Conservation (phyloP, 306 rosid genomes). For the Gleditsia sinensis region DNA sequence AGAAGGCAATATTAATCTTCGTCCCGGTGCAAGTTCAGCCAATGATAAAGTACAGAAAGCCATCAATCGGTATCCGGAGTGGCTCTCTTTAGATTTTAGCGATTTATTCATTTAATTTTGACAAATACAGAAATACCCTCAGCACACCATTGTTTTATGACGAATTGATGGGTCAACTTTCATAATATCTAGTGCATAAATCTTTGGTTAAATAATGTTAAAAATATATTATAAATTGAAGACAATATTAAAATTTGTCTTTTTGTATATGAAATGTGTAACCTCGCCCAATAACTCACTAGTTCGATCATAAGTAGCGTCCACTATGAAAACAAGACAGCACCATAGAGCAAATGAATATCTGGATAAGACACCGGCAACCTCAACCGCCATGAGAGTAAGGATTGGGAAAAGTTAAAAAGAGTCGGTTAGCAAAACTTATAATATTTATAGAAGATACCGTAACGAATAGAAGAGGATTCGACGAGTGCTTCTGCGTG, state of each 20-base stretch:
- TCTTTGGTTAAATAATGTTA: neutral
- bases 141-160: too few relatives aligned
- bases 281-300: neutral
- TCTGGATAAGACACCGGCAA: neutral
- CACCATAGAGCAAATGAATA: neutral
- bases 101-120: neutral
- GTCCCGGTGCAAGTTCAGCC: constrained; percentile 3
- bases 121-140: neutral
- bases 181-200: neutral
- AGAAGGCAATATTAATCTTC: constrained; percentile 9
- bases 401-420: neutral
- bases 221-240: neutral
- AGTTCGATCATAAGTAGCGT: neutral
- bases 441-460: neutral
- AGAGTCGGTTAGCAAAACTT: neutral
- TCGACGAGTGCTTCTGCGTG: too few relatives aligned
- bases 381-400: neutral
- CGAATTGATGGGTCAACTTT: neutral
- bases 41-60: constrained; percentile 25
- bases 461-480: neutral
- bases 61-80: neutral
- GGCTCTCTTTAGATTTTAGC: neutral
- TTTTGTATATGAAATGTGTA: neutral
- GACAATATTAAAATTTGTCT: neutral
- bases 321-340: neutral